phyloP scores from a whole-genome alignment of 2,329 filamentous ascomycete species.

The Calonectria honghensis region DNA sequence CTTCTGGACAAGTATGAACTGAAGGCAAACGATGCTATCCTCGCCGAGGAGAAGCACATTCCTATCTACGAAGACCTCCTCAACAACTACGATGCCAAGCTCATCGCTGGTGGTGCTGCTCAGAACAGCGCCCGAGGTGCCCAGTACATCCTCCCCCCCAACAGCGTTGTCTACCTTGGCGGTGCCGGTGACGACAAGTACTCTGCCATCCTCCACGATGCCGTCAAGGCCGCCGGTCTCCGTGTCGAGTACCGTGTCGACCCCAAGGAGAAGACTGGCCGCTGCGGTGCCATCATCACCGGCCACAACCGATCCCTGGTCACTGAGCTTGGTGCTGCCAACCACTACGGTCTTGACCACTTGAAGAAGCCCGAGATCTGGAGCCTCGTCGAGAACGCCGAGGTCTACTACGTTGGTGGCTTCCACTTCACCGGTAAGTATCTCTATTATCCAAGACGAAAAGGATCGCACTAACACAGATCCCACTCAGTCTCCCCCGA shows the following conservation, averaged over 20 bases:
- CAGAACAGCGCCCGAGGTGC: constrained; percentile 98
- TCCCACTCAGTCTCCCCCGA: constrained; percentile 82
- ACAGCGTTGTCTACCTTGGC: constrained; percentile 95
- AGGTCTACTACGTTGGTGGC: constrained; percentile 94
- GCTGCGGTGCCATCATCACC: constrained; percentile 97
- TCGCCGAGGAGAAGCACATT: constrained; percentile 93
- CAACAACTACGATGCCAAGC: constrained; percentile 92
- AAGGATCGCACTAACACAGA: neutral
- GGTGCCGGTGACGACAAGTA: constrained; percentile 98
- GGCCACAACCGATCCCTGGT: constrained; percentile 96
- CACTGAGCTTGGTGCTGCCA: constrained; percentile 96
- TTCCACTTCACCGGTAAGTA: constrained; percentile 88
- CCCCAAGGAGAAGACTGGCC: constrained; percentile 87
- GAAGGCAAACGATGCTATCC: constrained; percentile 98
- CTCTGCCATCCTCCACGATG: constrained; percentile 89
- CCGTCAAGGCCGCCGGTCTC: constrained; percentile 90
- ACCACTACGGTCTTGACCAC: constrained; percentile 97
- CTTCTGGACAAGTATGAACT: constrained; percentile 94
- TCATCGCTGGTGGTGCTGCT: constrained; percentile 96
- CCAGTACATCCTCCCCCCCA: constrained; percentile 93
- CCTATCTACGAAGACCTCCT: constrained; percentile 95
- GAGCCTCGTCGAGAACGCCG: constrained; percentile 90
- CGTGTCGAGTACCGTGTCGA: constrained; percentile 97
- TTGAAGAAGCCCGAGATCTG: constrained; percentile 94
- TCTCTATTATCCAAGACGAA: neutral